Conservation (phyloP, 116 monocot species). For the Posidonia oceanica region DNA sequence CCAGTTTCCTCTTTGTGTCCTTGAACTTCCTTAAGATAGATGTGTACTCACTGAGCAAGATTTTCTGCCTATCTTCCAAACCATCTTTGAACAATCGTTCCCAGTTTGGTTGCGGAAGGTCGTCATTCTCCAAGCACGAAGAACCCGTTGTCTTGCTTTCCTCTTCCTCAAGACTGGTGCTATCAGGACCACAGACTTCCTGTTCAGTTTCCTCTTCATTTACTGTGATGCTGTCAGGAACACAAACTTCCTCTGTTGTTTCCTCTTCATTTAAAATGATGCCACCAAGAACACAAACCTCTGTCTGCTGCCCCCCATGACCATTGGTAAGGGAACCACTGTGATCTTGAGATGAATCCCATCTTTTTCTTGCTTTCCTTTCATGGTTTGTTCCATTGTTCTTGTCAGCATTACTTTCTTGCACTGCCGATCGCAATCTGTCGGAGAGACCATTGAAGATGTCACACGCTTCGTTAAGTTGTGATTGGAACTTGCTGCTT, state of each 20-base stretch:
- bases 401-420: constrained; percentile 6
- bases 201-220: neutral
- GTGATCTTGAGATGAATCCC: neutral
- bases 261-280: neutral
- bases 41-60: constrained; percentile 63
- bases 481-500: constrained; percentile 13
- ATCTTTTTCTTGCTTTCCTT: constrained; percentile 5
- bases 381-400: neutral
- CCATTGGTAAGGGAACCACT: neutral
- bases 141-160: neutral
- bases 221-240: no score
- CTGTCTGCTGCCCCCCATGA: neutral
- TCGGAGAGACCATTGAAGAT: constrained; percentile 32
- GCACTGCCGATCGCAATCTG: constrained; percentile 21
- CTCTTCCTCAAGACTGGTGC: neutral
- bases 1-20: constrained; percentile 51
- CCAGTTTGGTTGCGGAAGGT: constrained; percentile 16
- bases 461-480: constrained; percentile 25
- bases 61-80: constrained; percentile 59
- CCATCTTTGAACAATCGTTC: constrained; percentile 34
- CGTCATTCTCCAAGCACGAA: constrained; percentile 4
- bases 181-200: neutral
- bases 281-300: neutral
- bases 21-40: constrained; percentile 57
- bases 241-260: neutral